Conservation (phyloP, 1,139 yeast species). For the Geotrichum phurueaensis region DNA sequence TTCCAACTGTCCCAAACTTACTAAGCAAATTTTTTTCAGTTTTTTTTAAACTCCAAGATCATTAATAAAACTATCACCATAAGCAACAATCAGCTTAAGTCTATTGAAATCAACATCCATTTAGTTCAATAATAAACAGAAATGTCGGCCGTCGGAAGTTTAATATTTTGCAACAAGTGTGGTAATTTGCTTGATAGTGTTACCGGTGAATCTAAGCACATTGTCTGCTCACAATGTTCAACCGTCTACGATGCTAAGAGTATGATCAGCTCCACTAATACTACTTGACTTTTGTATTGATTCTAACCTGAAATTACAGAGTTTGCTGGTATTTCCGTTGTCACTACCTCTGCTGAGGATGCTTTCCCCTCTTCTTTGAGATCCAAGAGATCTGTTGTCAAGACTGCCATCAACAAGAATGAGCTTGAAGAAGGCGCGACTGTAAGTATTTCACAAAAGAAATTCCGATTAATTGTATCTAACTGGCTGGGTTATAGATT, state of each 20-base stretch:
- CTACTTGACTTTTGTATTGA: background rate
- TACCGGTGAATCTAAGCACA: constrained; percentile 40
- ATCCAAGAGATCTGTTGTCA: constrained; percentile 81
- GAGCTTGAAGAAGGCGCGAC: constrained; percentile 93
- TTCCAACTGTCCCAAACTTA: constrained; percentile 1
- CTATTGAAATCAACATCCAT: background rate
- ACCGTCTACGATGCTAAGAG: constrained; percentile 46
- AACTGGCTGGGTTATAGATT: constrained; percentile 38
- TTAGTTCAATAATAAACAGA: background rate
- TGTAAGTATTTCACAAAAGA: constrained; percentile 19
- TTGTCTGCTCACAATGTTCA: constrained; percentile 63
- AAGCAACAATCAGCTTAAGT: background rate
- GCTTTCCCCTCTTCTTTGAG: constrained; percentile 87
- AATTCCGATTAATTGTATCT: background rate
- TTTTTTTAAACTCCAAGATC: background rate
- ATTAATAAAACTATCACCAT: background rate
- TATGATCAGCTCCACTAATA: constrained; percentile 20
- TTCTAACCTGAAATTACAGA: constrained; percentile 28
- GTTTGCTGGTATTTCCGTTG: constrained; percentile 75
- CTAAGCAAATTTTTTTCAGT: background rate
- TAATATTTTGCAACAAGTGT: constrained; percentile 89
- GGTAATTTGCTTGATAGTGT: constrained; percentile 80
- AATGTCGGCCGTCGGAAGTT: constrained; percentile 93
- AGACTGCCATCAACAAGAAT: constrained; percentile 67
- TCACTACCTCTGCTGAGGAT: constrained; percentile 77